Conservation (phyloP, 768 basidiomycete species). For the Lenzites betulinus region DNA sequence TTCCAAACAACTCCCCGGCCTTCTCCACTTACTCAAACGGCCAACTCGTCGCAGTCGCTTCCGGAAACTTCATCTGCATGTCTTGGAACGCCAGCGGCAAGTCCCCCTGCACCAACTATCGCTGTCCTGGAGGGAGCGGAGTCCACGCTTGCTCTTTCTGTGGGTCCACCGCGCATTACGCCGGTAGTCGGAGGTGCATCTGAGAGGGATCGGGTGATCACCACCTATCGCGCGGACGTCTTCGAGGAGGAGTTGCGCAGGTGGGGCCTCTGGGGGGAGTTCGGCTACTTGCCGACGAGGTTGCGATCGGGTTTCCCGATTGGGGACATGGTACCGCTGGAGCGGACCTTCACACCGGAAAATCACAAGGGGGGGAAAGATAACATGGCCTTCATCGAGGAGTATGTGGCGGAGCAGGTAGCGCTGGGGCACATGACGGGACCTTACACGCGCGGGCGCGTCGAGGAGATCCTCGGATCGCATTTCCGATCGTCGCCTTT, state of each 20-base stretch:
- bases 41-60: background rate
- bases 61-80: conserved; percentile 1
- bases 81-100: conserved; percentile 6
- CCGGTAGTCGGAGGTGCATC: conserved; percentile 14
- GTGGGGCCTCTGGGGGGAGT: background rate
- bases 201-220: conserved; percentile 2
- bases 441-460: background rate
- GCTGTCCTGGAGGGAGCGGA: background rate
- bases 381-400: conserved; percentile 2
- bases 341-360: background rate
- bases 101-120: background rate
- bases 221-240: conserved; percentile 1
- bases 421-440: conserved; percentile 8
- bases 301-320: conserved; percentile 11
- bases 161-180: conserved; percentile 13
- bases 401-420: background rate
- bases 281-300: background rate
- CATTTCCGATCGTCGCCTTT: conserved; percentile 6
- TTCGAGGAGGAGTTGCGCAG: background rate
- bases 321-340: conserved; percentile 1
- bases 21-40: background rate
- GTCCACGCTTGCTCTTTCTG: conserved; percentile 16
- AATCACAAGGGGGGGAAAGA: conserved; percentile 4
- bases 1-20: background rate
- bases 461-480: conserved; percentile 3